Base-by-base conservation (phyloP, 768 basidiomycete species). In the Russula brevipes region DNA sequence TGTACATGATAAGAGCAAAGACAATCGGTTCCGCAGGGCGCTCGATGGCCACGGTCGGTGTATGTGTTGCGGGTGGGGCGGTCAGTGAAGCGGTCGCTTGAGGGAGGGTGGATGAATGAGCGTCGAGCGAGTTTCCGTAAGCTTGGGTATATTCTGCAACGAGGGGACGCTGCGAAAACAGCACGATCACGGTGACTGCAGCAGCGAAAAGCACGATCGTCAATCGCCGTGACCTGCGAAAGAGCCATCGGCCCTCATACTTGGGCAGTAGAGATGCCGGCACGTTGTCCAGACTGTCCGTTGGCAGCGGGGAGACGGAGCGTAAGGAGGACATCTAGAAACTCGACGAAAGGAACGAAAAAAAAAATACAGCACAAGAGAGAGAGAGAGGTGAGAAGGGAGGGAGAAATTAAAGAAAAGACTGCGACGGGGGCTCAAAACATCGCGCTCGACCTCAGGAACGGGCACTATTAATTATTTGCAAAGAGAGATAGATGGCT, bases 1-100 rank as follows among this genome's bases (percentile, higher is more conserved):
- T 60, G 54, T 39, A 62, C 60, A 68, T 66, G 41, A 68, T 19
- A 14, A 68, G 65, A 11, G 65, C 53, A 31, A 68, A 68, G 30
- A 57, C 57, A 30, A 68, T 57, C 0, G 60, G 67, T 33, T 62
- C 54, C 10, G 54, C 38, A 4, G 31, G n/a, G 16, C 24, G 59
- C 24, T 60, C 54, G 19, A 59, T 35, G 3, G 56, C 1, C 12
- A 45, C 16, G n/a, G 59, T 56, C 9, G 41, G 14, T n/a, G 62
- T 56, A 3, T 56, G n/a, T 7, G 50, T 47, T 8, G 36, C 41
- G 7, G 59, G 19, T 4, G 66, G 45, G 16, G 60, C 59, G 10
- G 10, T 47, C 10, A 30, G 19, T 10, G 24, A 14, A 42, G 5
- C 50, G 17, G 8, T 10, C n/a, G n/a, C 16, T 14, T 24, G 52